phyloP scores from a whole-genome alignment of 306 rosid species.

The Vachellia collinsii region DNA sequence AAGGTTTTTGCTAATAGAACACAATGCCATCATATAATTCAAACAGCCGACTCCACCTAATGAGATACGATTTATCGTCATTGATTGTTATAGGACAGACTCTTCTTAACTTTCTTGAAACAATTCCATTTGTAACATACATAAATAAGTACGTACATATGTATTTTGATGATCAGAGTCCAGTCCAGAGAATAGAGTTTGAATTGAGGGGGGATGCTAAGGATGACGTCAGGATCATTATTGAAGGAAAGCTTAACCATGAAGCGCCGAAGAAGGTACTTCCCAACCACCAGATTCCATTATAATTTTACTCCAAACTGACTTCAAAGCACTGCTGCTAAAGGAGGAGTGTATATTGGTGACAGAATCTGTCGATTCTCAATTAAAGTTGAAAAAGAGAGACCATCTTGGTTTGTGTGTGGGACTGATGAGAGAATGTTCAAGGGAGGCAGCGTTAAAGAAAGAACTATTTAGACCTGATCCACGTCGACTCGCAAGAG shows the following conservation, averaged over 20 bases:
- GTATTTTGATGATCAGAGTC: background rate
- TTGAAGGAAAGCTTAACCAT: background rate
- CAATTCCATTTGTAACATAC: no score
- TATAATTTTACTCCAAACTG: slow-evolving; percentile 7
- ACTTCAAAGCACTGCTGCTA: slow-evolving; percentile 9
- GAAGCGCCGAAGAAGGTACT: slow-evolving; percentile 14
- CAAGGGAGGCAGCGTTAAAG: slow-evolving; percentile 6
- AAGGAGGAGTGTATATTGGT: background rate
- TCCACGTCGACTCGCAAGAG: slow-evolving; percentile 4
- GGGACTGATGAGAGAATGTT: background rate
- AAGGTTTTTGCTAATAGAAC: background rate
- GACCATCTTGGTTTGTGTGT: background rate
- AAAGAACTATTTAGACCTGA: background rate
- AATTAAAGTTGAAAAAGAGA: slow-evolving; percentile 10
- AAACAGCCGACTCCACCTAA: no score
- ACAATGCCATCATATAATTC: no score
- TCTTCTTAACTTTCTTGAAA: no score
- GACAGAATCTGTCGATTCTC: slow-evolving; percentile 16
- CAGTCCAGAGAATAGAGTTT: background rate
- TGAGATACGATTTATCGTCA: no score
- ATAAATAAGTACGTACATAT: no score
- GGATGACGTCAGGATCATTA: slow-evolving; percentile 26
- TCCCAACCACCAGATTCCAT: background rate
- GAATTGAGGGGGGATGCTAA: background rate
- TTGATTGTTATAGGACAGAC: no score